Percentiles rank a stretch among this genome's conserved stretches.
Conservation (phyloP, 108 stramenopile genomes). For the Cyclotella distinguenda region DNA sequence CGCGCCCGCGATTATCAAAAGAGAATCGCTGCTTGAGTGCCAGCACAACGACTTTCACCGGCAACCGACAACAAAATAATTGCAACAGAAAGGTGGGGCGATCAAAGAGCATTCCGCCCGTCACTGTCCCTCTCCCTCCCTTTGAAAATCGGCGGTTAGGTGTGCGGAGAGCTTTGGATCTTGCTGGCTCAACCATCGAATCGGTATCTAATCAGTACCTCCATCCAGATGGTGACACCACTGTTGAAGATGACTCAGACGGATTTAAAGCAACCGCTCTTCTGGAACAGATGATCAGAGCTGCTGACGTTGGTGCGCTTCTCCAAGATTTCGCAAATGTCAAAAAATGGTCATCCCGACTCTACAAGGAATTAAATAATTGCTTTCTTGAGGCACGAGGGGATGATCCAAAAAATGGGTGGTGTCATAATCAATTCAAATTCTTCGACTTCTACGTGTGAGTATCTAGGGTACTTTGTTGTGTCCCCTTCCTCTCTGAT, state of each 20-base stretch:
- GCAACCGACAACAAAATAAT: not conserved
- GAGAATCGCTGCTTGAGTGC: not conserved
- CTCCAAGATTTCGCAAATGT: slow-evolving; percentile 75
- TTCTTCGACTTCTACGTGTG: slow-evolving; percentile 78
- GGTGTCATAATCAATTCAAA: slow-evolving; percentile 76
- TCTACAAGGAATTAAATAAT: slow-evolving; percentile 68
- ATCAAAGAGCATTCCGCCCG: not conserved
- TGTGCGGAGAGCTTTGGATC: slow-evolving; percentile 70
- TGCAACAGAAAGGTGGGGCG: not conserved
- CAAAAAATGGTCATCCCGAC: slow-evolving; percentile 59
- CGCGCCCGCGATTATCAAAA: too few relatives aligned
- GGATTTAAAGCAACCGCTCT: slow-evolving; percentile 69
- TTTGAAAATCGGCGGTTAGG: slow-evolving; percentile 42
- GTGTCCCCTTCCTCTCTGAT: too few relatives aligned
- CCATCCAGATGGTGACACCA: not conserved
- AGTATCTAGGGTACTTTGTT: too few relatives aligned
- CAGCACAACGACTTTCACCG: not conserved
- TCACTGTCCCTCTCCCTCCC: not conserved
- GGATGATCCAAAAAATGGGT: slow-evolving; percentile 58
- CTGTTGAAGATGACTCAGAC: slow-evolving; percentile 43
- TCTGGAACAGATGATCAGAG: slow-evolving; percentile 68
- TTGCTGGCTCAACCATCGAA: slow-evolving; percentile 68
- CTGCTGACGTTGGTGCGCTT: slow-evolving; percentile 74
- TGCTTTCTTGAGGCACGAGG: slow-evolving; percentile 52
- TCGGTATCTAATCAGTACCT: slow-evolving; percentile 37